A percentile compares a stretch with the other conserved stretches of the same genome.
Evolutionary conservation across 1,139 yeast species (phyloP).

Genomic region (Hansenula anomala): DNA sequence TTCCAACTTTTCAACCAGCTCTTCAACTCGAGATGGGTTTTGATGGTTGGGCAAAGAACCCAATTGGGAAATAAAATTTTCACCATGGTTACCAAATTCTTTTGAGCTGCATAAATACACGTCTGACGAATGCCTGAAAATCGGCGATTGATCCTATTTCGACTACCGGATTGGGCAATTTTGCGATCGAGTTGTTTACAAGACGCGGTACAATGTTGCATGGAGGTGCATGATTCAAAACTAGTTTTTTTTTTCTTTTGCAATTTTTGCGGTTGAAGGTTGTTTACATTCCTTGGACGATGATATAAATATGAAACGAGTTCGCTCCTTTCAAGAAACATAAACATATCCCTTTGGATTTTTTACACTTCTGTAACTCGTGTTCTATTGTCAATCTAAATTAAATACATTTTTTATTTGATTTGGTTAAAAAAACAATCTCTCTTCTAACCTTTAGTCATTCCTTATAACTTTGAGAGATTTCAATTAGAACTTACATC

Average conservation of each 20-base stretch:
- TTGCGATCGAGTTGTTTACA: neutral
- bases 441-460: slow-evolving; percentile 4
- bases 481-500: too few species aligned
- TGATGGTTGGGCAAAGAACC: too few species aligned
- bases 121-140: too few species aligned
- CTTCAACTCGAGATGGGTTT: too few species aligned
- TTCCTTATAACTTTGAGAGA: slow-evolving; percentile 1
- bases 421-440: neutral
- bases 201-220: neutral
- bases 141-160: too few species aligned
- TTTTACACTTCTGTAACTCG: neutral
- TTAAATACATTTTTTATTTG: neutral
- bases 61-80: too few species aligned
- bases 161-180: too few species aligned
- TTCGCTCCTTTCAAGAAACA: slow-evolving; percentile 1
- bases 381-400: neutral
- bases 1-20: too few species aligned
- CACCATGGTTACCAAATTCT: too few species aligned
- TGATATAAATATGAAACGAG: slow-evolving; percentile 3
- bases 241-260: neutral
- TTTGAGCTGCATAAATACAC: too few species aligned
- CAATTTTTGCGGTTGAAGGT: neutral
- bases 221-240: neutral
- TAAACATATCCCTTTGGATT: neutral
- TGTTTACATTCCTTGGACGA: neutral